Evolutionary conservation across 1,139 yeast genomes (phyloP).

Genomic region (Pichia sp.): DNA sequence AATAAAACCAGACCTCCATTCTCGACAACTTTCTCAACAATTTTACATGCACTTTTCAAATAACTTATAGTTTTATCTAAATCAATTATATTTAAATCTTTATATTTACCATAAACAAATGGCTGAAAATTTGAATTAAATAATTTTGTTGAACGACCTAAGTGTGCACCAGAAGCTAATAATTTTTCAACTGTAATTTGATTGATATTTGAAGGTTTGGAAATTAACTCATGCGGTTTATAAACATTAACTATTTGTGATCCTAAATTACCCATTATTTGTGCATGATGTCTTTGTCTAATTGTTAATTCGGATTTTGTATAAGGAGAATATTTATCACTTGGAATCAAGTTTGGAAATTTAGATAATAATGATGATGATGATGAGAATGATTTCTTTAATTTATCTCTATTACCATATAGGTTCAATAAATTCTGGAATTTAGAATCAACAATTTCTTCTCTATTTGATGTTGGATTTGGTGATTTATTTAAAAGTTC

Average conservation of each 20-base stretch:
- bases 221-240: conserved; percentile 60
- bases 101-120: conserved; percentile 77
- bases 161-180: conserved; percentile 88
- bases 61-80: conserved; percentile 72
- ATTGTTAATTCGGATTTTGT: conserved; percentile 69
- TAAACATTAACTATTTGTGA: conserved; percentile 59
- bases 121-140: conserved; percentile 88
- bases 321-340: conserved; percentile 43
- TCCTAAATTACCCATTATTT: conserved; percentile 51
- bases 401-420: conserved; percentile 21
- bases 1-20: conserved; percentile 81
- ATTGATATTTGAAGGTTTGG: conserved; percentile 48
- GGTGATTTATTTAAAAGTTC: conserved; percentile 21
- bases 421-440: conserved; percentile 24
- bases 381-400: conserved; percentile 17
- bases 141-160: conserved; percentile 79
- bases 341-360: conserved; percentile 34
- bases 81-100: conserved; percentile 85
- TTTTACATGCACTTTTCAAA: conserved; percentile 72
- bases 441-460: conserved; percentile 20
- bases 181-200: conserved; percentile 61
- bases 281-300: conserved; percentile 58
- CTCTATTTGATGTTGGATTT: conserved; percentile 26
- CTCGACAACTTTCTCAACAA: conserved; percentile 71
- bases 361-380: conserved; percentile 23